Conservation (phyloP, 208 protist species). For the Leishmania turanica region DNA sequence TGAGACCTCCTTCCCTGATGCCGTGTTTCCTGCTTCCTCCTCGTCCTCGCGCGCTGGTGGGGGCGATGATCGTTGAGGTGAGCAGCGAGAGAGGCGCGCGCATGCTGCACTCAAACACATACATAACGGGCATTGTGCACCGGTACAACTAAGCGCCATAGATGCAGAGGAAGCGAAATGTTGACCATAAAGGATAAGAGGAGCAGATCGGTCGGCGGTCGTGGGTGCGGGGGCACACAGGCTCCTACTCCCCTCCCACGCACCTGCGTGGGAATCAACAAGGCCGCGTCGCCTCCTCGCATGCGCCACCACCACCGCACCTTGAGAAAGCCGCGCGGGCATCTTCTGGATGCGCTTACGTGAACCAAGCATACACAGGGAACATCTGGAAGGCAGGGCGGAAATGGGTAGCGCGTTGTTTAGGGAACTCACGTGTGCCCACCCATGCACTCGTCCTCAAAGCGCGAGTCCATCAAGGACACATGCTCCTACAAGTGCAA, state of each 20-base stretch:
- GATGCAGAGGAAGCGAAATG: background rate
- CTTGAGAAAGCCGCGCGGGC: background rate
- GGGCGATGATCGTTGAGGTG: background rate
- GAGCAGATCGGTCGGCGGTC: background rate
- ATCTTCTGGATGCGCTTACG: background rate
- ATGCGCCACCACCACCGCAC: background rate
- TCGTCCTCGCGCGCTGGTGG: no score
- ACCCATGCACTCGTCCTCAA: background rate
- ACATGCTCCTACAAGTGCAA: background rate
- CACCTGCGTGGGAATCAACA: background rate
- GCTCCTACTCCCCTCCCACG: background rate
- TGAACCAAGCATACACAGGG: background rate
- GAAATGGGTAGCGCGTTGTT: background rate
- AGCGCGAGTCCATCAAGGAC: background rate
- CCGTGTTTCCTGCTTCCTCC: background rate
- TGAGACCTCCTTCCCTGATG: slow-evolving; percentile 64
- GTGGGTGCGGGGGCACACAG: background rate
- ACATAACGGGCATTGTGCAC: background rate
- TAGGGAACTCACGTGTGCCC: background rate
- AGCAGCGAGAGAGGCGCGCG: background rate
- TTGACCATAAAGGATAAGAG: background rate
- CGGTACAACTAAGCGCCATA: background rate
- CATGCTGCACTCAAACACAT: background rate
- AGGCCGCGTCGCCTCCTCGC: background rate
- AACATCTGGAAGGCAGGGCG: background rate